Evolutionary conservation across 345 rosid species (phyloP), one percentile per base, ranked within the genome.

Genomic region (Xanthoceras sorbifolium): DNA sequence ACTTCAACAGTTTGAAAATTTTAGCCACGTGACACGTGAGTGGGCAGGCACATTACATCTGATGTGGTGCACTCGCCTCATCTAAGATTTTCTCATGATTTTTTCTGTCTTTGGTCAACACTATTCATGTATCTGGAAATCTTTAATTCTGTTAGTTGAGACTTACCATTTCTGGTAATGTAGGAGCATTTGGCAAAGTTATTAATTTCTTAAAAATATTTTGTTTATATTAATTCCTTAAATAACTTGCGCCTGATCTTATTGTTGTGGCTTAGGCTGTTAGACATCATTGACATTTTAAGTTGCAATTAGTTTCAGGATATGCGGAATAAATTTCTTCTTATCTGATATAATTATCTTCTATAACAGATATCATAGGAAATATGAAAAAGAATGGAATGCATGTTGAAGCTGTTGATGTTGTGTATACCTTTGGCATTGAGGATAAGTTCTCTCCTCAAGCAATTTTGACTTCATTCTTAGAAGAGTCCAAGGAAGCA

Each of bases 331-430:
- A 4, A 5, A 38, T 46, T 66, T 7, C 57, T 57, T 52, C 70
- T 74, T 25, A 18, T 64, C 11, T 23, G 10, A 26, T 78, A 29
- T 72, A 28, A 57, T 79, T 7, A 61, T 69, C 32, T 69, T 71
- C 63, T 71, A 52, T 80, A 59, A 65, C 87, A 93, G 98, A 78
- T 76, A 77, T 92, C 57, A 77, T 90, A 72, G 86, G 83, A 71
- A 76, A 74, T 80, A 81, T 84, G 89, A 82, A 81, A 81, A 89
- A 81, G 85, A 83, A 74, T 64, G 87, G 89, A 64, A 78, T 80
- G 86, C 84, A 81, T 76, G 70, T 87, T n/a, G 87, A 92, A 75
- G 94, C 97, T 71, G 82, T 89, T 65, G 93, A 92, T 76, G 69
- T 89, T 70, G 87, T 87, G 64, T 78, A 70, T 52, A 78, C 82